A percentile compares a stretch with the other conserved stretches of the same genome.
phyloP scores from a whole-genome alignment of 108 stramenopile species.

The Nannochloropsis gaditana region DNA sequence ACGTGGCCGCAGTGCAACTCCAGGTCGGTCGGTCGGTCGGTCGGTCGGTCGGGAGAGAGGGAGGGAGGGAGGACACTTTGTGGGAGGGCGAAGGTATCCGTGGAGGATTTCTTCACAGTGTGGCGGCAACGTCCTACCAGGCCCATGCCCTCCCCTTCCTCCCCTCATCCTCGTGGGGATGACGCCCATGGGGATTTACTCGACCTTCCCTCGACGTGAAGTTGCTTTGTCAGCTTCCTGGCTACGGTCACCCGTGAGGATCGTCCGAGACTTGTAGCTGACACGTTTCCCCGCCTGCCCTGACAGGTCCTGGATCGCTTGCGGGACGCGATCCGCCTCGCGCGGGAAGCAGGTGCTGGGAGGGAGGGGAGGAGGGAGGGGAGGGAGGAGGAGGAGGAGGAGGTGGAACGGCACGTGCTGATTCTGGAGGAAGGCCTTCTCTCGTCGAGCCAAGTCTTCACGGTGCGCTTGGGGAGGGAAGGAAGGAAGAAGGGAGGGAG shows the following conservation, averaged over 20 bases:
- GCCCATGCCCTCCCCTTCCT: too few species aligned
- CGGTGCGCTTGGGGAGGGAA: background rate
- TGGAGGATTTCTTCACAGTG: background rate
- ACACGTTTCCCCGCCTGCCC: background rate
- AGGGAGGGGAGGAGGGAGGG: background rate
- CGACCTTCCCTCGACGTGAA: too few species aligned
- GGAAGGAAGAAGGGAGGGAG: background rate
- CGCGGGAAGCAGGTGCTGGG: background rate
- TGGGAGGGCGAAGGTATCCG: background rate
- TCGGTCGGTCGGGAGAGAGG: background rate
- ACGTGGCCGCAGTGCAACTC: background rate
- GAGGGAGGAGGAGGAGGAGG: background rate
- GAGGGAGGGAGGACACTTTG: background rate
- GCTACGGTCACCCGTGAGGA: too few species aligned
- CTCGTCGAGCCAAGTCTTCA: background rate
- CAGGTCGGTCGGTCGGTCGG: background rate
- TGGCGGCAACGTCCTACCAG: too few species aligned
- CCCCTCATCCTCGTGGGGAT: too few species aligned
- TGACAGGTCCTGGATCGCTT: background rate
- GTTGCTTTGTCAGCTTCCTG: too few species aligned
- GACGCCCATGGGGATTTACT: too few species aligned
- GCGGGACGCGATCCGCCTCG: background rate
- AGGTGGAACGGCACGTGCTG: background rate
- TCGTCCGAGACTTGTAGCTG: too few species aligned
- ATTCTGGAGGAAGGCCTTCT: background rate